A percentile compares a stretch with the other conserved stretches of the same genome.
Evolutionary conservation across 169 alveolate genomes (phyloP).

Genomic region (Eimeria maxima): DNA sequence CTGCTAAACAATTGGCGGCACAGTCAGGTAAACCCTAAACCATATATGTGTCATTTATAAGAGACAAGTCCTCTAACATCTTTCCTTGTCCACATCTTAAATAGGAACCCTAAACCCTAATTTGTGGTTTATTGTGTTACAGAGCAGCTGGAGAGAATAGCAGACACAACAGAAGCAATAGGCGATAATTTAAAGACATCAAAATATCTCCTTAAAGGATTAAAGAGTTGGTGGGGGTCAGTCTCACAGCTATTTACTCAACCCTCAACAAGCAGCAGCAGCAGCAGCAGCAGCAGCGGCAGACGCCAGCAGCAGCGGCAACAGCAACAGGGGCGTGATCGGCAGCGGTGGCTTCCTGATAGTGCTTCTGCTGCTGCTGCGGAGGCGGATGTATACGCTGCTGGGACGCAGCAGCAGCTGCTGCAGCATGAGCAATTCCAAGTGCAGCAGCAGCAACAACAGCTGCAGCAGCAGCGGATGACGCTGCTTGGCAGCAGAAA

Average conservation of each 20-base stretch:
- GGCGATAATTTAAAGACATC: constrained; percentile 62
- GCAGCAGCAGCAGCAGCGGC: constrained; percentile 10
- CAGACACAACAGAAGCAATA: constrained; percentile 57
- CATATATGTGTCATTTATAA: too few relatives aligned
- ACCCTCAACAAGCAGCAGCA: background rate
- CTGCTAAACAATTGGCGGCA: constrained; percentile 51
- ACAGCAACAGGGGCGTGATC: background rate
- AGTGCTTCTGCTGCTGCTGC: background rate
- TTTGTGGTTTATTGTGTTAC: background rate
- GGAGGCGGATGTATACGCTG: background rate
- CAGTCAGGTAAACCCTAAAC: constrained; percentile 61
- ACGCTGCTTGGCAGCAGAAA: background rate
- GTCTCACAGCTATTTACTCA: constrained; percentile 52
- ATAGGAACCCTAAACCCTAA: background rate
- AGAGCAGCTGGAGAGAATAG: constrained; percentile 68
- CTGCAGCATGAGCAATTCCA: background rate
- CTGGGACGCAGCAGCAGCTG: background rate
- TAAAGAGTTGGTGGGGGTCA: constrained; percentile 82
- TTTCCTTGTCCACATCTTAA: too few relatives aligned
- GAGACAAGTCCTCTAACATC: too few relatives aligned
- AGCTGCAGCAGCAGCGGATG: background rate
- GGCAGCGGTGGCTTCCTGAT: background rate
- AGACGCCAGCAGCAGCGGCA: constrained; percentile 29
- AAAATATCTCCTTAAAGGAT: constrained; percentile 67
- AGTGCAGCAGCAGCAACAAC: constrained; percentile 19